phyloP scores from a whole-genome alignment of 2,329 filamentous ascomycete genomes.

The Cercospora citrullina region DNA sequence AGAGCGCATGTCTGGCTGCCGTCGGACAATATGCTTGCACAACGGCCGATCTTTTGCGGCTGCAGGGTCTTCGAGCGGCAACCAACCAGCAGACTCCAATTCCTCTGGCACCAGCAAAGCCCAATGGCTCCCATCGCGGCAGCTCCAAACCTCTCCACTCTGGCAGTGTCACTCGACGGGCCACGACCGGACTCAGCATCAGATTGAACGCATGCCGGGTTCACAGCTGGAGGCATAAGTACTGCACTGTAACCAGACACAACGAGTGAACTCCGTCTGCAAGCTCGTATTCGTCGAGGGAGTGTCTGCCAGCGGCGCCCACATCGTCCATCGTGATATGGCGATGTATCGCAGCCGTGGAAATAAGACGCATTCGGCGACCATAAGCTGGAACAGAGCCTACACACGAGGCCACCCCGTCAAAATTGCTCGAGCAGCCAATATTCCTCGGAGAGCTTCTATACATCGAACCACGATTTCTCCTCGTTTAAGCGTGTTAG shows the following conservation, averaged over 20 bases:
- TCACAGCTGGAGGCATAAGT: background rate
- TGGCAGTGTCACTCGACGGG: background rate
- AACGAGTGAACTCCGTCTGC: background rate
- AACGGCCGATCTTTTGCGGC: background rate
- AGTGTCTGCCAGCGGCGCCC: background rate
- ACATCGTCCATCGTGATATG: background rate
- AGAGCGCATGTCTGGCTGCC: background rate
- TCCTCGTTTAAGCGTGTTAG: background rate
- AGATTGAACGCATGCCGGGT: background rate
- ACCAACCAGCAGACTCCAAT: background rate
- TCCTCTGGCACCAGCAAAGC: background rate
- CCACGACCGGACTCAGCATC: background rate
- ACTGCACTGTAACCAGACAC: background rate
- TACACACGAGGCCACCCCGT: background rate
- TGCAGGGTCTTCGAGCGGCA: background rate
- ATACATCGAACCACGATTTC: background rate
- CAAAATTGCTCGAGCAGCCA: background rate
- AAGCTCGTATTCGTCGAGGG: background rate
- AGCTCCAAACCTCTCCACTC: background rate
- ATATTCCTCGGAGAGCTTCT: background rate
- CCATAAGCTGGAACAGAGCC: background rate
- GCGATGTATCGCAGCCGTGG: background rate
- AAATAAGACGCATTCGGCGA: background rate
- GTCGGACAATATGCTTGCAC: constrained; percentile 2
- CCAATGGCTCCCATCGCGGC: background rate